These are phyloP conservation scores for Suhomyces chickasaworum DNA, from an alignment of 1,139 yeast species.

Conservation along the genomic window DNA sequence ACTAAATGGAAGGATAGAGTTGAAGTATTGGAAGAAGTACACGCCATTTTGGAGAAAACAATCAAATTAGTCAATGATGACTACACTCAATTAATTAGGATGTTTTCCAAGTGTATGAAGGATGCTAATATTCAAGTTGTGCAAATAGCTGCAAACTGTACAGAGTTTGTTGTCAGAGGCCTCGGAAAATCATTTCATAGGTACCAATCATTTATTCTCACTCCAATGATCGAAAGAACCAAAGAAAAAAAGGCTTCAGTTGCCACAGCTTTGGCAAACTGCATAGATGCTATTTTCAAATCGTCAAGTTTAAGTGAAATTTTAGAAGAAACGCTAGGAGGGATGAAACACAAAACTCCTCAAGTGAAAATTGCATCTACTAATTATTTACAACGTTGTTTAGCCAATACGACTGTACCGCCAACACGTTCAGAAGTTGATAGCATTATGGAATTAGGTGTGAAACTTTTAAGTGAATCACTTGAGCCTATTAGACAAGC, in stretches of 20 bases:
- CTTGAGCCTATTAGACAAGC: conserved; percentile 83
- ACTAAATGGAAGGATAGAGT: conserved; percentile 91
- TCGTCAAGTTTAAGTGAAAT: conserved; percentile 57
- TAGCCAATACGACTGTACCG: conserved; percentile 49
- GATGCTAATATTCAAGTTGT: conserved; percentile 94
- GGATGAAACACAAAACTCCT: conserved; percentile 79
- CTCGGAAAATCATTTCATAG: conserved; percentile 55
- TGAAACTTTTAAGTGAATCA: conserved; percentile 73
- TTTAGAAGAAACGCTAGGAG: conserved; percentile 59
- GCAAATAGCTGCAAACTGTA: conserved; percentile 72
- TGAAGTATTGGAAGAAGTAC: conserved; percentile 75
- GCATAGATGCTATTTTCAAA: conserved; percentile 65
- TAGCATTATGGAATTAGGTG: conserved; percentile 53
- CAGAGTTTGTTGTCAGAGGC: conserved; percentile 67
- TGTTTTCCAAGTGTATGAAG: conserved; percentile 72
- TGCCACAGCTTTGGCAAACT: conserved; percentile 63
- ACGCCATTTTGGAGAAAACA: conserved; percentile 55
- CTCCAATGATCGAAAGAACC: conserved; percentile 74
- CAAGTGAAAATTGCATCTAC: conserved; percentile 75
- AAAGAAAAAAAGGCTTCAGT: conserved; percentile 87
- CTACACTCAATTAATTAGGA: conserved; percentile 59
- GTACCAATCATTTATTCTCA: conserved; percentile 57
- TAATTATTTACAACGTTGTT: conserved; percentile 64
- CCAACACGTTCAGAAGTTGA: conserved; percentile 61
- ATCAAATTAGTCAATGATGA: conserved; percentile 48